Conservation (phyloP, 768 basidiomycete genomes). For the Lactarius deliciosus region DNA sequence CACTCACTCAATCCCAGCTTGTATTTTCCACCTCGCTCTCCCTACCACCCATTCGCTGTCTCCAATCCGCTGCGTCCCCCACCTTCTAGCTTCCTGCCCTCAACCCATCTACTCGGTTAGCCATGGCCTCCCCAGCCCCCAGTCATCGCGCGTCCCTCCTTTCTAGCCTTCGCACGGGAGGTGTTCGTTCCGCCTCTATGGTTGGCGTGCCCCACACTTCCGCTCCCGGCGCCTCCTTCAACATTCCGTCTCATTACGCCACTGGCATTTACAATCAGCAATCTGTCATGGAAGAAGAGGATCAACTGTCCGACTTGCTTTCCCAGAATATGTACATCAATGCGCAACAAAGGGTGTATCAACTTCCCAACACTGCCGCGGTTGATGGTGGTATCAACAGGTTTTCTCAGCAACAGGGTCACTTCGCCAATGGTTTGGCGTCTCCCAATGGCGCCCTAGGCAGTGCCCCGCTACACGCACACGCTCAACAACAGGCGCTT, state of each 20-base stretch:
- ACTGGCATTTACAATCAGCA: conserved; percentile 44
- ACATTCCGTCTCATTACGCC: conserved; percentile 52
- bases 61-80: conserved; percentile 29
- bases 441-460: conserved; percentile 42
- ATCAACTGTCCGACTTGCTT: conserved; percentile 59
- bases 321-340: conserved; percentile 53
- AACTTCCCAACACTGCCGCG: conserved; percentile 65
- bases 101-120: conserved; percentile 24
- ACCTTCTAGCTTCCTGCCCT: conserved; percentile 25
- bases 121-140: conserved; percentile 46
- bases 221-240: conserved; percentile 61
- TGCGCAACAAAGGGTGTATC: conserved; percentile 39
- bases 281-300: conserved; percentile 55
- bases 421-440: conserved; percentile 48
- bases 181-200: conserved; percentile 69
- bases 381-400: conserved; percentile 66
- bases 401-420: conserved; percentile 61
- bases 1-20: conserved; percentile 34
- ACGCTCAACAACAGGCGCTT: conserved; percentile 60
- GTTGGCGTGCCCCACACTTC: conserved; percentile 63
- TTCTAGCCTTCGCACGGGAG: conserved; percentile 85
- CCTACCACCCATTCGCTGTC: conserved; percentile 29
- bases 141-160: conserved; percentile 80
- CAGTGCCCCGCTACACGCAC: conserved; percentile 45
- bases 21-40: conserved; percentile 34